phyloP scores from a whole-genome alignment of 176 grass and related monocot genomes.

The Rhynchospora breviuscula region DNA sequence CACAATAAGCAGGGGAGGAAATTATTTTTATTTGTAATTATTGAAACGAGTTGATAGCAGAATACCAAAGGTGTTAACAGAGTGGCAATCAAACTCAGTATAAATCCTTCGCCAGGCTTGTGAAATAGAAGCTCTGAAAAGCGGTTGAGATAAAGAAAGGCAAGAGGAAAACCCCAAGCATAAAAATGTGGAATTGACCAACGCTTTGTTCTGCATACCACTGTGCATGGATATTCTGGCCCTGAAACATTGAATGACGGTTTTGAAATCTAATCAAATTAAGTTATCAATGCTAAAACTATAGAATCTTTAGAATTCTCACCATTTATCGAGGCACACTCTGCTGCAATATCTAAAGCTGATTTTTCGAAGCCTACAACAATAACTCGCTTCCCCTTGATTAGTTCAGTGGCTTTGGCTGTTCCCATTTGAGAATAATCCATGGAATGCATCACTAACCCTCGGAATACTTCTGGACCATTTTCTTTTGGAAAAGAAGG shows the following conservation, averaged over 20 bases:
- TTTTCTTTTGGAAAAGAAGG: slow-evolving; percentile 18
- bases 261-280: neutral
- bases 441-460: slow-evolving; percentile 17
- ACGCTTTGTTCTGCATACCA: slow-evolving; percentile 20
- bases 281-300: neutral
- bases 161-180: slow-evolving; percentile 24
- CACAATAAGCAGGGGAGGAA: neutral
- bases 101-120: slow-evolving; percentile 32
- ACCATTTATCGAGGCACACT: slow-evolving; percentile 31
- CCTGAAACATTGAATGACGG: slow-evolving; percentile 13
- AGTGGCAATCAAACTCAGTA: slow-evolving; percentile 26
- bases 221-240: slow-evolving; percentile 25
- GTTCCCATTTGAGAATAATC: slow-evolving; percentile 18
- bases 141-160: slow-evolving; percentile 28
- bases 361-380: slow-evolving; percentile 33
- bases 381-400: slow-evolving; percentile 9
- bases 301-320: neutral
- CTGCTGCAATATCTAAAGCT: slow-evolving; percentile 26
- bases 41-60: neutral
- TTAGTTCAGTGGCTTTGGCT: neutral
- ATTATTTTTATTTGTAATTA: neutral
- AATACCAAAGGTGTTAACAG: slow-evolving; percentile 32
- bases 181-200: slow-evolving; percentile 12
- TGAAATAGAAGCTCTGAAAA: slow-evolving; percentile 31
- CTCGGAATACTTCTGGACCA: slow-evolving; percentile 2